Evolutionary conservation across 768 basidiomycete genomes (phyloP), one percentile per base, ranked within the genome.

Genomic region (Rhizopogon sp.): DNA sequence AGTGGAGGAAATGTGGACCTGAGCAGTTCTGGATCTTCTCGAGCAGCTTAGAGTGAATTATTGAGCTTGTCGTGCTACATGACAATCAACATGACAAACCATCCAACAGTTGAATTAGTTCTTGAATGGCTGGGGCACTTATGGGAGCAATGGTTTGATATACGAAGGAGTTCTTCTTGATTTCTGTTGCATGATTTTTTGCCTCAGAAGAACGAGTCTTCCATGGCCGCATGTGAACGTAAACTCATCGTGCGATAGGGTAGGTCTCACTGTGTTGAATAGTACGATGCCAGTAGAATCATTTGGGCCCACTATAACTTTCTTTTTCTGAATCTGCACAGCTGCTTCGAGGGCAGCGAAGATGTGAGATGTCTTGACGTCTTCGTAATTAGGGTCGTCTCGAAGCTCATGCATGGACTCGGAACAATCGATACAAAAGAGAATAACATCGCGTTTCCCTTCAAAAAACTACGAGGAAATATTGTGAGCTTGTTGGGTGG

Each of bases 391-490:
- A 10, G 82, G 80, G 62, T 87, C 83, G 25, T 88, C 85, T 47
- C 76, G 76, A 42, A 87, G 79, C 39, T 75, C 76, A 25, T 89
- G 85, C 96, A 98, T 98, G 10, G 92, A 90, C 52, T 81, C 76
- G 0, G 95, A 96, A 58, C 91, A 93, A 70, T 99, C 95, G 55
- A 99, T 92, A 68, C 89, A 90, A 73, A 98, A 97, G n/a, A 98
- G 72, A 44, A 96, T 87, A 33, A 93, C 90, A 62, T 98, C 93
- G 57, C 82, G 81, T 60, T 86, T 85, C 50, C 83, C 82, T 58
- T 91, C 89, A 58, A 82, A 80, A 56, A 77, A 77, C 88, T 90
- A 55, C 39, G 47, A 3, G 16, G 29, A 5, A 10, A 16, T 10
- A 1, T 8, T 2, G 16, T 35, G 47, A 35, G 22, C 22, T 25